A percentile compares a stretch with the other conserved stretches of the same genome.
These are phyloP conservation scores for Phaeosphaeriaceae sp. DNA, from an alignment of 2,329 filamentous ascomycete species.

Conservation along the genomic window DNA sequence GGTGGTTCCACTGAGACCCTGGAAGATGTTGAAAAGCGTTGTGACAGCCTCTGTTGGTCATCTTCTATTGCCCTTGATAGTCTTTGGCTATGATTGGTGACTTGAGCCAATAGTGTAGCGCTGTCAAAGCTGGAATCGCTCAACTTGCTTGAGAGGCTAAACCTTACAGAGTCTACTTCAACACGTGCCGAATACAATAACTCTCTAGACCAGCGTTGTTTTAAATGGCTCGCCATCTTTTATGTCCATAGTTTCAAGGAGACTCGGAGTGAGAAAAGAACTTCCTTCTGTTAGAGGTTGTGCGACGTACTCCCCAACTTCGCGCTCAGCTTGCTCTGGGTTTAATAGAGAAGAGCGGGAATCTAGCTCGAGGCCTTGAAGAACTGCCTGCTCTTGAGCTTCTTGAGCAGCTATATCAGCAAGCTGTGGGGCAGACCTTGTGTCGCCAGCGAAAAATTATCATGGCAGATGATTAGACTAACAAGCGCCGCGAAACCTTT, in stretches of 20 bases:
- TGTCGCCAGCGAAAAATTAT: not conserved
- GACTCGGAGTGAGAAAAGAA: not conserved
- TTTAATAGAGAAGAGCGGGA: conserved; percentile 20
- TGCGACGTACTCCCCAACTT: conserved; percentile 6
- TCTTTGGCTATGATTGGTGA: not conserved
- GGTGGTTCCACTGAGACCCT: too few relatives aligned
- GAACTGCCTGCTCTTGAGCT: conserved; percentile 16
- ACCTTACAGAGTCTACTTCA: conserved; percentile 16
- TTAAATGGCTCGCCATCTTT: not conserved
- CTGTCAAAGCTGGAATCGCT: not conserved
- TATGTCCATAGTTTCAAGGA: not conserved
- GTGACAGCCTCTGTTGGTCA: conserved; percentile 5
- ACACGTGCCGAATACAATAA: conserved; percentile 6
- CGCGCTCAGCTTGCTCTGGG: conserved; percentile 16
- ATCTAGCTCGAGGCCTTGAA: conserved; percentile 23
- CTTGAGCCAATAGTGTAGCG: not conserved
- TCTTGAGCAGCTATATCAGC: conserved; percentile 8
- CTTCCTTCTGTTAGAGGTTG: not conserved
- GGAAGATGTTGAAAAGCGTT: conserved; percentile 2
- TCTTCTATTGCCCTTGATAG: conserved; percentile 4
- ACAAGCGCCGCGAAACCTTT: conserved; percentile 19
- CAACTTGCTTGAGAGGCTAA: conserved; percentile 8
- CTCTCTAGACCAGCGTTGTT: not conserved
- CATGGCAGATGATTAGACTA: not conserved
- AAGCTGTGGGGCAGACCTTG: not conserved